These are phyloP conservation scores for Eimeria sp. DNA, from an alignment of 169 alveolate species.

Conservation along the genomic window DNA sequence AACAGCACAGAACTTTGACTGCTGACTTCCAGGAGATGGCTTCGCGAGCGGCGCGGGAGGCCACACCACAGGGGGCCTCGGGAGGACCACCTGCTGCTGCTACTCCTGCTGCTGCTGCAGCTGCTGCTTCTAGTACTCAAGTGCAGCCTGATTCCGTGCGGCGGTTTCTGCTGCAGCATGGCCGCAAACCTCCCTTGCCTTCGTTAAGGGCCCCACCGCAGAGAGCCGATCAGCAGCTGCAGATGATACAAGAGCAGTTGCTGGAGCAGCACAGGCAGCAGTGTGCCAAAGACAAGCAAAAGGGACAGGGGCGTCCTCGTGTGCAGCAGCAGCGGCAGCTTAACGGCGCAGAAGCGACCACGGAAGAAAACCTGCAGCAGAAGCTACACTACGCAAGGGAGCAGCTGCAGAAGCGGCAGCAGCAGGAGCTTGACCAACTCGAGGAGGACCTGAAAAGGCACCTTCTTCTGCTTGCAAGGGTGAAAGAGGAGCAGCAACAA, in stretches of 20 bases:
- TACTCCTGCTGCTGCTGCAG: background rate
- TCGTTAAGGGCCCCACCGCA: constrained; percentile 34
- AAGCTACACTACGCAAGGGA: background rate
- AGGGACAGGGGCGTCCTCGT: background rate
- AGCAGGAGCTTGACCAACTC: background rate
- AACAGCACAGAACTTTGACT: constrained; percentile 1
- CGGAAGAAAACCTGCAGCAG: background rate
- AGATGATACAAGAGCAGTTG: constrained; percentile 50
- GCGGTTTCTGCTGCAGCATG: constrained; percentile 15
- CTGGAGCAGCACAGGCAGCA: constrained; percentile 49
- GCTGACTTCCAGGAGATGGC: constrained; percentile 15
- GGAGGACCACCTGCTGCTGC: background rate
- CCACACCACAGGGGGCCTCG: background rate
- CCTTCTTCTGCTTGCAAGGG: background rate
- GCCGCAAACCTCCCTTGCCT: constrained; percentile 1
- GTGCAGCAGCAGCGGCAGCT: constrained; percentile 13
- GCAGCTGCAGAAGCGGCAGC: constrained; percentile 29
- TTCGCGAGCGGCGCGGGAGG: constrained; percentile 1
- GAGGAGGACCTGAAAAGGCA: constrained; percentile 5
- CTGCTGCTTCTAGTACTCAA: background rate
- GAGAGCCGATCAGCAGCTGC: constrained; percentile 52
- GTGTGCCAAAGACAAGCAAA: background rate
- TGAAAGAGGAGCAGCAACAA: background rate
- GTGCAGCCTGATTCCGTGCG: background rate
- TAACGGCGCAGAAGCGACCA: background rate